phyloP scores from a whole-genome alignment of 2,329 filamentous ascomycete species.

The Trichoderma hamatum region DNA sequence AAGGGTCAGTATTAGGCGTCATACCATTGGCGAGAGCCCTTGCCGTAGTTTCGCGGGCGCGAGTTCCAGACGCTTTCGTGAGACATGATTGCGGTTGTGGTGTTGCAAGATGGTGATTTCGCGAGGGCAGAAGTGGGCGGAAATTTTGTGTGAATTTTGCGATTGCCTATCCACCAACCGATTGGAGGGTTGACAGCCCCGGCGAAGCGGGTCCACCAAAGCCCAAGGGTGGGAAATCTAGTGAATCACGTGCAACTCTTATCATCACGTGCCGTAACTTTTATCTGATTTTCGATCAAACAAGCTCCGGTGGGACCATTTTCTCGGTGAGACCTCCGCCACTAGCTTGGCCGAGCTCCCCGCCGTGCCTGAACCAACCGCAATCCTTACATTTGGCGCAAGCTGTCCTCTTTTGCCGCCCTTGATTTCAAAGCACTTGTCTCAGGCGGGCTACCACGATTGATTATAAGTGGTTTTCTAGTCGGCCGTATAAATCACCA shows the following conservation, averaged over 20 bases:
- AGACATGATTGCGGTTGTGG: conserved; percentile 57
- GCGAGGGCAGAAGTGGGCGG: conserved; percentile 39
- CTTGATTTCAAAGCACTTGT: conserved; percentile 27
- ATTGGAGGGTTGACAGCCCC: conserved; percentile 46
- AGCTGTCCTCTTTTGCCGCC: conserved; percentile 27
- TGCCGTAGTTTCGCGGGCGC: conserved; percentile 95
- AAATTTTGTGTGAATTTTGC: conserved; percentile 47
- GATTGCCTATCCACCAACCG: conserved; percentile 37
- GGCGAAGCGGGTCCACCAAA: conserved; percentile 31
- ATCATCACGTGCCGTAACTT: conserved; percentile 19
- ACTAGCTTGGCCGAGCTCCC: conserved; percentile 18
- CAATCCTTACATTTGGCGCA: conserved; percentile 18
- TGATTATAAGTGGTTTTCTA: background rate
- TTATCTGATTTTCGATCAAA: background rate
- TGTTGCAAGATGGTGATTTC: conserved; percentile 40
- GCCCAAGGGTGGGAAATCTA: background rate
- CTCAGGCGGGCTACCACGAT: background rate
- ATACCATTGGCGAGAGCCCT: conserved; percentile 93
- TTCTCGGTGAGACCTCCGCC: conserved; percentile 15
- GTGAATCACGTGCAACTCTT: conserved; percentile 31
- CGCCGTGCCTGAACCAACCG: conserved; percentile 17
- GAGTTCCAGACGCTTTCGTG: conserved; percentile 99
- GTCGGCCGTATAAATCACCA: background rate
- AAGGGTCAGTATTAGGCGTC: conserved; percentile 38
- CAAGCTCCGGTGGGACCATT: conserved; percentile 1